Percentiles rank a stretch among this genome's conserved stretches.
phyloP scores from a whole-genome alignment of 2,329 filamentous ascomycete species.

The Phialemonium atrogriseum region DNA sequence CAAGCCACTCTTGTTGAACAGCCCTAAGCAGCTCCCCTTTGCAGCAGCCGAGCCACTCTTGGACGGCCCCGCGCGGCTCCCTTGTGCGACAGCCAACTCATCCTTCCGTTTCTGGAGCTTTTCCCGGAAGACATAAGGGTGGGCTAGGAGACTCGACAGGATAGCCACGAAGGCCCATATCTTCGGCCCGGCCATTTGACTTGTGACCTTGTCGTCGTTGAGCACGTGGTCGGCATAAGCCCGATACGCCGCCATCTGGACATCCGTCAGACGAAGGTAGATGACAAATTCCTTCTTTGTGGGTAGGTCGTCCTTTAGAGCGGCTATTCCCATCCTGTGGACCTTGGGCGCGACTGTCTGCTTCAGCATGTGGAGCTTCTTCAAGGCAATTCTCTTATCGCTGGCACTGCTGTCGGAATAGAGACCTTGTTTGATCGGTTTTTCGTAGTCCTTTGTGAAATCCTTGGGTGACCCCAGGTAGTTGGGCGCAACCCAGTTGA shows the following conservation, averaged over 20 bases:
- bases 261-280: constrained; percentile 56
- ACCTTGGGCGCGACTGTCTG: constrained; percentile 69
- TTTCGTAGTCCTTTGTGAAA: constrained; percentile 62
- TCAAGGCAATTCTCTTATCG: constrained; percentile 53
- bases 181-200: constrained; percentile 8
- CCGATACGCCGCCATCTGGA: constrained; percentile 58
- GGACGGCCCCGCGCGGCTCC: no score
- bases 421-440: constrained; percentile 66
- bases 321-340: constrained; percentile 60
- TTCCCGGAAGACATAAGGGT: constrained; percentile 38
- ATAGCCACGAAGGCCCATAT: constrained; percentile 30
- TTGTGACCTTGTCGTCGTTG: constrained; percentile 2
- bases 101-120: constrained; percentile 21
- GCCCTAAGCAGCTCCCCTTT: not conserved
- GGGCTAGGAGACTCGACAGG: constrained; percentile 42
- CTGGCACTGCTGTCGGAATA: constrained; percentile 50
- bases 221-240: constrained; percentile 26
- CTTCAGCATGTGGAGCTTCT: constrained; percentile 63
- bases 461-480: constrained; percentile 63
- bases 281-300: constrained; percentile 77
- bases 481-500: constrained; percentile 75
- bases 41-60: no score
- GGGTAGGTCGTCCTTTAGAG: constrained; percentile 59
- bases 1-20: no score
- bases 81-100: not conserved